Conservation (phyloP, 768 basidiomycete species). For the Lactarius sanguifluus region DNA sequence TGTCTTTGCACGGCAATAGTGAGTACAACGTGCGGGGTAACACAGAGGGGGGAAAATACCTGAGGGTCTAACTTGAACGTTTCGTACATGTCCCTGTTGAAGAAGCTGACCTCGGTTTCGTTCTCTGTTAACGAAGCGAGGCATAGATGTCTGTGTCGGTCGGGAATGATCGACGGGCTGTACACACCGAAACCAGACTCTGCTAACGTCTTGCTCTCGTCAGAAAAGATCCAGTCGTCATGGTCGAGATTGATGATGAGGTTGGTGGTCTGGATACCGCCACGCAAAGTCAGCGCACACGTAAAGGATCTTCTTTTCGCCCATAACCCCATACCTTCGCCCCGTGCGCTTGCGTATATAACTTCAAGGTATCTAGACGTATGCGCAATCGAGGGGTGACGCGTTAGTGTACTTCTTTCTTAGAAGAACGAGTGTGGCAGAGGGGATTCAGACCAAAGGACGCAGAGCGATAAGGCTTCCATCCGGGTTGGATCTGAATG, state of each 20-base stretch:
- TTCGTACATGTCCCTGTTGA: conserved; percentile 75
- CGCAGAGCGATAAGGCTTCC: conserved; percentile 84
- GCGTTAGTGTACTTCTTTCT: not conserved
- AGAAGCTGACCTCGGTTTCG: conserved; percentile 94
- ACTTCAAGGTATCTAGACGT: conserved; percentile 79
- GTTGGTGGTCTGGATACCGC: conserved; percentile 76
- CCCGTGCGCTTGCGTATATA: conserved; percentile 94
- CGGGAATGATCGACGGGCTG: not conserved
- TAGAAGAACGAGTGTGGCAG: not conserved
- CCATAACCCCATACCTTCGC: conserved; percentile 61
- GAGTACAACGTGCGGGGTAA: not conserved
- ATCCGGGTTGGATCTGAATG: conserved; percentile 69
- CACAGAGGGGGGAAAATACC: conserved; percentile 41
- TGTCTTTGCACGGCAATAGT: conserved; percentile 15
- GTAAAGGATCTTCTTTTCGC: not conserved
- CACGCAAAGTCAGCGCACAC: conserved; percentile 1
- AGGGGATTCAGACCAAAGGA: conserved; percentile 54
- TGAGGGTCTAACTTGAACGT: conserved; percentile 81
- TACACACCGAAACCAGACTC: conserved; percentile 73
- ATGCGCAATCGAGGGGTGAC: not conserved
- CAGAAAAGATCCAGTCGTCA: conserved; percentile 87
- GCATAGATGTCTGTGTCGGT: not conserved
- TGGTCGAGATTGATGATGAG: conserved; percentile 97
- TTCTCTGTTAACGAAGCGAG: conserved; percentile 60
- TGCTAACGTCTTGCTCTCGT: conserved; percentile 63